A percentile compares a stretch with the other conserved stretches of the same genome.
Evolutionary conservation across 352 stramenopile species (phyloP).

Genomic region (Phytopythium delawarense): DNA sequence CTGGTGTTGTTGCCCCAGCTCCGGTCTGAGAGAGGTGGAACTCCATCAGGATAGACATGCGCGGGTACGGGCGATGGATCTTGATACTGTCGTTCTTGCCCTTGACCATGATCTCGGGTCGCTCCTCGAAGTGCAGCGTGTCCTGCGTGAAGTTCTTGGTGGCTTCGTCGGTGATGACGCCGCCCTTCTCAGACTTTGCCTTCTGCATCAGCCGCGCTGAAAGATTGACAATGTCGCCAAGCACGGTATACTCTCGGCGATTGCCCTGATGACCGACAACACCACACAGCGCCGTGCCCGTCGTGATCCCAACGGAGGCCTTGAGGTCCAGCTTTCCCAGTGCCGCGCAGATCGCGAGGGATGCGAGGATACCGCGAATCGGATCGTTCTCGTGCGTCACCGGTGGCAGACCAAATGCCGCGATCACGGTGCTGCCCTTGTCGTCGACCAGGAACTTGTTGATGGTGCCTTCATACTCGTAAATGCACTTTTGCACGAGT

Average conservation of each 20-base stretch:
- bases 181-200: slow-evolving; percentile 76
- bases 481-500: slow-evolving; percentile 87
- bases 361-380: slow-evolving; percentile 85
- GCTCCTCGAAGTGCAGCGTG: slow-evolving; percentile 87
- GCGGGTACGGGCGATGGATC: slow-evolving; percentile 82
- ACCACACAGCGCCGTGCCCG: slow-evolving; percentile 89
- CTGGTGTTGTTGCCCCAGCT: not conserved
- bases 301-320: slow-evolving; percentile 90
- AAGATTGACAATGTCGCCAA: slow-evolving; percentile 94
- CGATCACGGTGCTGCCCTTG: slow-evolving; percentile 92
- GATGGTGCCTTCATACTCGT: slow-evolving; percentile 93
- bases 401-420: slow-evolving; percentile 89
- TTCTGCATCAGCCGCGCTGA: slow-evolving; percentile 91
- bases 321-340: slow-evolving; percentile 64
- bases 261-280: slow-evolving; percentile 90
- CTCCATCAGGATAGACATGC: slow-evolving; percentile 81
- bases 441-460: slow-evolving; percentile 97
- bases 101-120: slow-evolving; percentile 89
- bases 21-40: slow-evolving; percentile 53
- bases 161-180: slow-evolving; percentile 84
- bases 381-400: slow-evolving; percentile 92
- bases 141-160: slow-evolving; percentile 84
- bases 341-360: slow-evolving; percentile 79
- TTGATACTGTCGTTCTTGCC: slow-evolving; percentile 91
- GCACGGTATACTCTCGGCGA: slow-evolving; percentile 91